Evolutionary conservation across 495 filamentous ascomycete genomes (phyloP).

Genomic region (Peziza echinospora): DNA sequence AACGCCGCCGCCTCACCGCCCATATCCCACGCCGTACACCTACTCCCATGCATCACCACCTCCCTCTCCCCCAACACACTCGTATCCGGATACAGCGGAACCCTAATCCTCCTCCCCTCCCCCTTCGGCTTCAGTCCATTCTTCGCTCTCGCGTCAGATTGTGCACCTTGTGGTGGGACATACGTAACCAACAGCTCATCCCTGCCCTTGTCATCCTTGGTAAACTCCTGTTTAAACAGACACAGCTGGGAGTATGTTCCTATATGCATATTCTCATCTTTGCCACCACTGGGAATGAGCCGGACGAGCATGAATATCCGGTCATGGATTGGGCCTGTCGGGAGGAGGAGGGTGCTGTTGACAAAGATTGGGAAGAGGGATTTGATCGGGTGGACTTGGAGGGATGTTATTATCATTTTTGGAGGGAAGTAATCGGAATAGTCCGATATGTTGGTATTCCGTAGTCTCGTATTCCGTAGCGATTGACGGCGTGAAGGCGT

Average conservation of each 20-base stretch:
- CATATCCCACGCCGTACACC: constrained; percentile 1
- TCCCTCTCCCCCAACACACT: neutral
- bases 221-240: constrained; percentile 5
- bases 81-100: constrained; percentile 6
- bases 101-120: neutral
- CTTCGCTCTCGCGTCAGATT: neutral
- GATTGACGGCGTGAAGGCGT: too few relatives aligned
- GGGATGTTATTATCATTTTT: constrained; percentile 24
- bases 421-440: too few relatives aligned
- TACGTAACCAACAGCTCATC: constrained; percentile 1
- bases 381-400: constrained; percentile 82
- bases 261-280: constrained; percentile 16
- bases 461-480: too few relatives aligned
- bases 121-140: neutral
- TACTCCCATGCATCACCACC: neutral
- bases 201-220: neutral
- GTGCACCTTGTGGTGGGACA: constrained; percentile 1
- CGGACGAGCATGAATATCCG: constrained; percentile 59
- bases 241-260: constrained; percentile 6
- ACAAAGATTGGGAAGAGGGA: constrained; percentile 47
- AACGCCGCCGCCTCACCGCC: constrained; percentile 5
- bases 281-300: constrained; percentile 15
- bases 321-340: constrained; percentile 54
- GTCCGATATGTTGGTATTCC: too few relatives aligned
- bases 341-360: constrained; percentile 30